A percentile compares a stretch with the other conserved stretches of the same genome.
phyloP scores from a whole-genome alignment of 192 early-diverging fungal genomes.

The Gaertneriomyces sp. region DNA sequence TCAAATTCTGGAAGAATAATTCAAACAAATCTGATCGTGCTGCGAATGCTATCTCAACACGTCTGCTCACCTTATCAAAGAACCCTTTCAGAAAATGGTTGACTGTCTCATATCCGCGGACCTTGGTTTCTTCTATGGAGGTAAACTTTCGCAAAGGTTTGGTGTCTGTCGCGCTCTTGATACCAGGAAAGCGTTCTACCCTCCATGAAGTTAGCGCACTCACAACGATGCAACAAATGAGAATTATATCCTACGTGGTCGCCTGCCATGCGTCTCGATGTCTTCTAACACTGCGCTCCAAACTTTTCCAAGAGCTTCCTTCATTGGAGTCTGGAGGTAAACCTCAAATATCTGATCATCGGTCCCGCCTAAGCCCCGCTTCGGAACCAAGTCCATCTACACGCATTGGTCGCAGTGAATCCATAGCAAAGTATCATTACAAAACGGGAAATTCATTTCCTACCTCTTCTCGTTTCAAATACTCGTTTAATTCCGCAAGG shows the following conservation, averaged over 20 bases:
- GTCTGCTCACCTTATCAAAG: conserved; percentile 44
- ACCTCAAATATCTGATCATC: conserved; percentile 54
- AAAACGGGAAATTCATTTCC: not conserved
- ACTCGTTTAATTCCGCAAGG: conserved; percentile 42
- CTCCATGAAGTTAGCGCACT: conserved; percentile 3
- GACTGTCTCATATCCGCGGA: conserved; percentile 40
- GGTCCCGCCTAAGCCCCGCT: conserved; percentile 45
- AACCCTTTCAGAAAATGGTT: conserved; percentile 50
- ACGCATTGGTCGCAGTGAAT: not conserved
- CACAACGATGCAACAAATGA: not conserved
- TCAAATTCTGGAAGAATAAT: conserved; percentile 41
- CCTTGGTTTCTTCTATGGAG: conserved; percentile 25
- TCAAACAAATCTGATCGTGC: not conserved
- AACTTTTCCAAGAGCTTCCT: conserved; percentile 39
- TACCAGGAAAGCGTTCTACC: not conserved
- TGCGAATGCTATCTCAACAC: not conserved
- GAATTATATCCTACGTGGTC: too few species aligned
- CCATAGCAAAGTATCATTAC: conserved; percentile 1
- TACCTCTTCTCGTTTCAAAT: conserved; percentile 47
- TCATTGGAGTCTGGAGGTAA: conserved; percentile 37
- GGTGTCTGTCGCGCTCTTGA: too few species aligned
- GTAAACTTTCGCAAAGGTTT: conserved; percentile 12
- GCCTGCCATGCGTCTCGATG: too few species aligned
- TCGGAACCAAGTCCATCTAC: conserved; percentile 50
- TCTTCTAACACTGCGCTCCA: too few species aligned